These are phyloP conservation scores for Saccharomyces hybrid DNA, from an alignment of 1,139 yeast genomes.

Conservation along the genomic window DNA sequence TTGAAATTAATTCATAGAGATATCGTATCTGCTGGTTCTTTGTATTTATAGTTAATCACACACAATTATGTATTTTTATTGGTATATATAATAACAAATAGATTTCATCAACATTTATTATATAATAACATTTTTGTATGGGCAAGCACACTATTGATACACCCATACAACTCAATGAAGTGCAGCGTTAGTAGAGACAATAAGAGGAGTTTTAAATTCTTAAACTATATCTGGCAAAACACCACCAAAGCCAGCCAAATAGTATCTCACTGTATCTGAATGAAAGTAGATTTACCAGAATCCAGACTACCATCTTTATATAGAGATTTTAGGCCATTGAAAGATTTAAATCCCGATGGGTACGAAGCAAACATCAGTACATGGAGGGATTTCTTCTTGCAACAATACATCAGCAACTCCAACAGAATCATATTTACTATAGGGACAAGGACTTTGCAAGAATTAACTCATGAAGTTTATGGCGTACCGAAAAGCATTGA, in stretches of 20 bases:
- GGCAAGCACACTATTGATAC: background rate
- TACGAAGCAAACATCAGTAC: constrained; percentile 56
- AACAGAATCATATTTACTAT: constrained; percentile 25
- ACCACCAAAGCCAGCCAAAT: background rate
- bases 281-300: constrained; percentile 22
- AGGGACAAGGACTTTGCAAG: constrained; percentile 24
- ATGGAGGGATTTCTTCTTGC: constrained; percentile 39
- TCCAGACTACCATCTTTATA: constrained; percentile 54
- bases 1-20: constrained; percentile 86
- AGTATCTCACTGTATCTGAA: background rate
- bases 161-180: background rate
- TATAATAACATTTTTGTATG: no score
- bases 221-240: background rate
- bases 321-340: constrained; percentile 47
- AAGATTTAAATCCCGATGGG: constrained; percentile 57
- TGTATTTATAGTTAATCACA: constrained; percentile 36
- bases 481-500: constrained; percentile 34
- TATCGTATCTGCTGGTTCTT: constrained; percentile 90
- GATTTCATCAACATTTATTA: background rate
- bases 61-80: background rate
- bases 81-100: background rate
- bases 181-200: background rate
- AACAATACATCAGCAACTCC: constrained; percentile 15
- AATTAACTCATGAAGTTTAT: constrained; percentile 24
- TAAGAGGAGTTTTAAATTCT: background rate